These are phyloP conservation scores for Penicillium goetzii DNA, from an alignment of 495 filamentous ascomycete species.

Conservation along the genomic window DNA sequence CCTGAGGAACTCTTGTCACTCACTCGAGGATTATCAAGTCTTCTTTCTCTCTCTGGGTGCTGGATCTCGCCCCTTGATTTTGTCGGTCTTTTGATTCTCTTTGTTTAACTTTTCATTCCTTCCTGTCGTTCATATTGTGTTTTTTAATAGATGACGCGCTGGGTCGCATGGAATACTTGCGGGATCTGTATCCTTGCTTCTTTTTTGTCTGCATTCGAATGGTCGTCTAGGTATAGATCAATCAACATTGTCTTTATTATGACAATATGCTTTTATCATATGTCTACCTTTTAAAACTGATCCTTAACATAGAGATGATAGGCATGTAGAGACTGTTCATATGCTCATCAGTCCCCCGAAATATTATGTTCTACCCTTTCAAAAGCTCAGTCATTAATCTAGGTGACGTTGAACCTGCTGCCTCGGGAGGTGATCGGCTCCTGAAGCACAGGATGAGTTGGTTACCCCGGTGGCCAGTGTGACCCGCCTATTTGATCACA, in stretches of 20 bases:
- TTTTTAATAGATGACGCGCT: conserved; percentile 30
- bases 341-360: background rate
- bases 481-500: no score
- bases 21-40: conserved; percentile 1
- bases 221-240: conserved; percentile 22
- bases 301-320: background rate
- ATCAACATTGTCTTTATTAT: conserved; percentile 13
- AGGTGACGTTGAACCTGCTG: background rate
- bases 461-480: background rate
- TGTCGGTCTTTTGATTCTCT: conserved; percentile 15
- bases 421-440: conserved; percentile 6
- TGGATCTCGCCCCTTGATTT: conserved; percentile 7
- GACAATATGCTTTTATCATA: background rate
- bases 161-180: conserved; percentile 18
- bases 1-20: conserved; percentile 2
- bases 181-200: conserved; percentile 8
- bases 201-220: conserved; percentile 17
- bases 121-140: conserved; percentile 6
- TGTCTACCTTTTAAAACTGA: background rate
- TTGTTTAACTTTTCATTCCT: background rate
- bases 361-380: no score
- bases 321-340: background rate
- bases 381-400: no score
- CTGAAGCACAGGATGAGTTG: conserved; percentile 8
- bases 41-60: conserved; percentile 12